These are phyloP conservation scores for Naganishia antarctica DNA, from an alignment of 768 basidiomycete species.

Conservation along the genomic window DNA sequence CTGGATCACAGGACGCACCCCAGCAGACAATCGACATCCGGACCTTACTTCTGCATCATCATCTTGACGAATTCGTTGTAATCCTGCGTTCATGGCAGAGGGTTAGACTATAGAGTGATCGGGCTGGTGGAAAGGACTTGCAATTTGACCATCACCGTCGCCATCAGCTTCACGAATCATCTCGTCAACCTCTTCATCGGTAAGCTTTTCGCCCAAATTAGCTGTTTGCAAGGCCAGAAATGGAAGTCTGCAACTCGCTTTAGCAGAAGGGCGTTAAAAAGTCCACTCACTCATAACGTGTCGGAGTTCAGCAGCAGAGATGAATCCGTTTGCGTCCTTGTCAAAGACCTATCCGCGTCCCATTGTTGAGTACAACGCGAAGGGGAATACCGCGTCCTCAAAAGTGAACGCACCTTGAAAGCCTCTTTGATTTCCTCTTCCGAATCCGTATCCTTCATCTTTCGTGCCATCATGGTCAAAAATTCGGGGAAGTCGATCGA, in stretches of 20 bases:
- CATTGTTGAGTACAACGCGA: neutral
- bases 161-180: conserved; percentile 96
- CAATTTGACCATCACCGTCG: conserved; percentile 79
- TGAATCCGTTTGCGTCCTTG: conserved; percentile 89
- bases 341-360: conserved; percentile 58
- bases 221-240: conserved; percentile 30
- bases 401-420: conserved; percentile 57
- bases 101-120: neutral
- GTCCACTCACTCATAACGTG: conserved; percentile 86
- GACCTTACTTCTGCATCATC: conserved; percentile 32
- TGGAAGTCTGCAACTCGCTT: neutral
- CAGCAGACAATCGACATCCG: too few species aligned
- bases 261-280: neutral
- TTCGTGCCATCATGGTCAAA: conserved; percentile 53
- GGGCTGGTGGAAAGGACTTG: neutral
- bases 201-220: conserved; percentile 70
- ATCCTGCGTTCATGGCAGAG: conserved; percentile 4
- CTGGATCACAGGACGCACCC: too few species aligned
- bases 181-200: conserved; percentile 82
- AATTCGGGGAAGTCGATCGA: conserved; percentile 83
- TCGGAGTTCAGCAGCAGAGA: conserved; percentile 76
- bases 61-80: conserved; percentile 31
- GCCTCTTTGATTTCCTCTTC: conserved; percentile 96
- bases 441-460: conserved; percentile 85
- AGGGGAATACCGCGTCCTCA: neutral